Percentiles rank a stretch among this genome's conserved stretches.
phyloP scores from a whole-genome alignment of 257 asterid species.

The Euphrasia confusa region DNA sequence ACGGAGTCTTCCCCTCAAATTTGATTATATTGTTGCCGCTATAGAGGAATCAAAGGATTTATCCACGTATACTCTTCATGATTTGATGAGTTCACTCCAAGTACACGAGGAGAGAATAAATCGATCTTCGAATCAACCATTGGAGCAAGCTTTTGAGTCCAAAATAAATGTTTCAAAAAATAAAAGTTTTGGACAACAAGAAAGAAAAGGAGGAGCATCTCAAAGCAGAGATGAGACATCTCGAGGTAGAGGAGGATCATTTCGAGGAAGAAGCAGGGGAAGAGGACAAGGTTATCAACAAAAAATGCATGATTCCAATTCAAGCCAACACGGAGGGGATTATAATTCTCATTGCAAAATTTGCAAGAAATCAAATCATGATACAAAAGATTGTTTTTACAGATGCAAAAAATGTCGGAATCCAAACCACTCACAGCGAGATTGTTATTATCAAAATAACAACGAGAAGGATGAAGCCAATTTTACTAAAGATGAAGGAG shows the following conservation, averaged over 20 bases:
- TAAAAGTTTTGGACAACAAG: background rate
- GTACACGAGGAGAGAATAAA: background rate
- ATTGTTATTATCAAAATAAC: background rate
- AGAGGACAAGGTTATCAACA: background rate
- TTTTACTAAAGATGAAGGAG: slow-evolving; percentile 3
- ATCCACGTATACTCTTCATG: background rate
- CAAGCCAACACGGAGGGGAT: too few relatives aligned
- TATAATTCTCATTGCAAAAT: background rate
- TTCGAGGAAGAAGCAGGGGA: background rate
- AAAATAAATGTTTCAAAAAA: background rate
- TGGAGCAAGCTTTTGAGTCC: slow-evolving; percentile 2
- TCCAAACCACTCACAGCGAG: slow-evolving; percentile 3
- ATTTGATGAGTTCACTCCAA: background rate
- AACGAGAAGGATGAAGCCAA: background rate
- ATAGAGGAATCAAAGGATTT: background rate
- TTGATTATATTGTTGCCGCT: slow-evolving; percentile 1
- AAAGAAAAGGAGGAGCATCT: background rate
- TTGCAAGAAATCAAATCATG: background rate
- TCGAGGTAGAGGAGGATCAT: background rate
- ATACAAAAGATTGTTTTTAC: background rate
- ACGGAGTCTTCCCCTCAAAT: background rate
- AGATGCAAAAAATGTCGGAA: background rate
- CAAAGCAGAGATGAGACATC: background rate
- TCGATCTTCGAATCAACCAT: background rate
- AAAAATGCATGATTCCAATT: too few relatives aligned